Base-by-base conservation (phyloP, 352 stramenopile species). In the Phytophthora constricta region DNA sequence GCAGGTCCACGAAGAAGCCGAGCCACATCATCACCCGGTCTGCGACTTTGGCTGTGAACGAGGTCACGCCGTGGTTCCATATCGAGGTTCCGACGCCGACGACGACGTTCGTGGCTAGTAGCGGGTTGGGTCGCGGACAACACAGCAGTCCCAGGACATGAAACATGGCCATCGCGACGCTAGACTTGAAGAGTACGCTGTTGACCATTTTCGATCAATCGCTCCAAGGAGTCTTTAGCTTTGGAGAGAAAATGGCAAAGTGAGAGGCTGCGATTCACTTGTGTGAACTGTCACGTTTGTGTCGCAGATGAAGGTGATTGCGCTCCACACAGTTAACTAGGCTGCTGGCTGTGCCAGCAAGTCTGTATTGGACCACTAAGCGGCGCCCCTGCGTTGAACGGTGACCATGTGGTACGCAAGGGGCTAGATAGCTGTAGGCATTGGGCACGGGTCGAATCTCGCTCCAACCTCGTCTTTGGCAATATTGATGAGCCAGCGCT, bases 21-120 rank as follows among this genome's bases (percentile, higher is more conserved):
- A 62, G 9, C 51, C 61, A 62, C 61, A 69, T 69, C 48, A 52
- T 58, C 20, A 37, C 51, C 4, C 61, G 61, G 26, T 69, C 61
- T 11, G 53, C 61, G 16, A 63, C 3, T 34, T 57, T 50, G 23
- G 52, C 51, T 11, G 33, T 28, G 17, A 45, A 45, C 0, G 51
- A 58, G 4, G 43, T 62, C 19, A 45, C 61, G 5, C 61, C 51
- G 61, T 69, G 61, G 28, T 69, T 62, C 51, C 61, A 69, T 13
- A 69, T n/a, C 20, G 61, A 69, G 25, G 61, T 69, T 25, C 51
- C 52, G 22, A 69, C 14, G 22, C 61, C 61, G 3, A 57, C 14
- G 5, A 57, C 61, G 42, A 69, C 62, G 42, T 49, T 62, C 13
- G 61, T 50, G 8, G 31, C 37, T 7, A 69, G 53, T 31, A 69